Evolutionary conservation across 306 rosid species (phyloP).

Genomic region (Crotalaria pallida): DNA sequence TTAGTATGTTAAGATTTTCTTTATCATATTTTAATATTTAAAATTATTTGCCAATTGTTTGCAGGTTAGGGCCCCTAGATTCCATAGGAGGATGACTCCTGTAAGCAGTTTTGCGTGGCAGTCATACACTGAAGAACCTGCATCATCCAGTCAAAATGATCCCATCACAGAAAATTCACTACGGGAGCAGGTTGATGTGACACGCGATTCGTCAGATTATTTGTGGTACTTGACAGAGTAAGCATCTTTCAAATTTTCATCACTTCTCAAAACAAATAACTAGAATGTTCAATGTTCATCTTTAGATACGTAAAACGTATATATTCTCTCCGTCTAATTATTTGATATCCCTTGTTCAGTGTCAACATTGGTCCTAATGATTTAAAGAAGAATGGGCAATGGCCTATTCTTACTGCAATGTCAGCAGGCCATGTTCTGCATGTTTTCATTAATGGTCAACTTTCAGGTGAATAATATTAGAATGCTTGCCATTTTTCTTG

Average conservation of each 20-base stretch:
- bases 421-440: slow-evolving; percentile 77
- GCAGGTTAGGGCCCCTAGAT: slow-evolving; percentile 55
- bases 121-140: slow-evolving; percentile 53
- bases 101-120: slow-evolving; percentile 50
- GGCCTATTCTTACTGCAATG: slow-evolving; percentile 53
- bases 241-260: slow-evolving; percentile 22
- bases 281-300: slow-evolving; percentile 12
- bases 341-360: slow-evolving; percentile 30
- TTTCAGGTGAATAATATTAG: slow-evolving; percentile 41
- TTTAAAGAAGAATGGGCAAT: slow-evolving; percentile 41
- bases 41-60: slow-evolving; percentile 1
- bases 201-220: slow-evolving; percentile 69
- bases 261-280: neutral
- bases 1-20: neutral
- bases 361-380: slow-evolving; percentile 59
- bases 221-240: slow-evolving; percentile 91
- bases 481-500: neutral
- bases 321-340: slow-evolving; percentile 7
- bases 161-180: slow-evolving; percentile 44
- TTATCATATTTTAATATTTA: neutral
- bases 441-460: slow-evolving; percentile 70
- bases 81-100: slow-evolving; percentile 32
- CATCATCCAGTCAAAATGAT: slow-evolving; percentile 35
- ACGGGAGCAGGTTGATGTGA: slow-evolving; percentile 67
- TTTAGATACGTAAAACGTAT: neutral